A percentile compares a stretch with the other conserved stretches of the same genome.
phyloP scores from a whole-genome alignment of 2,329 filamentous ascomycete genomes.

The Akanthomyces dipterigenus region DNA sequence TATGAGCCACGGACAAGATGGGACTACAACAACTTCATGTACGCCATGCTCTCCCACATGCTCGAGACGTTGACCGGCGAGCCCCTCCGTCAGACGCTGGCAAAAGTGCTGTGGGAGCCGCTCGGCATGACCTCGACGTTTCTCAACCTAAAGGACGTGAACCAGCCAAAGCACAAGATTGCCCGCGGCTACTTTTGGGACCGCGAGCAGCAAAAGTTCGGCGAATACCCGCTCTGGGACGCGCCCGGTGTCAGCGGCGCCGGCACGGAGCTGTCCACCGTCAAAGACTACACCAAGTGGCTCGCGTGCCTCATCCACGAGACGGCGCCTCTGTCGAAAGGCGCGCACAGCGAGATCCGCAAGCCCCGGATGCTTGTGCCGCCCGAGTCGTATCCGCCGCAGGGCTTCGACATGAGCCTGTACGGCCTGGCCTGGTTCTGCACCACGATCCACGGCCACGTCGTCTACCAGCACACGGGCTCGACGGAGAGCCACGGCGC shows the following conservation, averaged over 20 bases:
- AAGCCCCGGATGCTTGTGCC: conserved; percentile 19
- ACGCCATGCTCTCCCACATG: conserved; percentile 35
- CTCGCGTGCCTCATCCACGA: conserved; percentile 38
- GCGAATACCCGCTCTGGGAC: conserved; percentile 21
- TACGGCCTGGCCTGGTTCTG: conserved; percentile 27
- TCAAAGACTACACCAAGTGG: conserved; percentile 47
- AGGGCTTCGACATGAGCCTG: conserved; percentile 2
- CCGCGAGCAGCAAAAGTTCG: conserved; percentile 18
- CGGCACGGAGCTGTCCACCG: conserved; percentile 38
- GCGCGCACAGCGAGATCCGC: conserved; percentile 23
- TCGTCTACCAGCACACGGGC: conserved; percentile 25
- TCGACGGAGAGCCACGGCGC: conserved; percentile 21
- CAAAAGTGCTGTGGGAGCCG: conserved; percentile 36
- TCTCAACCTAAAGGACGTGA: conserved; percentile 23
- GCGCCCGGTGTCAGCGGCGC: conserved; percentile 31
- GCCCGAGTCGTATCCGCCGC: conserved; percentile 21
- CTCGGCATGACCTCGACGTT: conserved; percentile 41
- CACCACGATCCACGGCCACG: conserved; percentile 20
- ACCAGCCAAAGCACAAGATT: conserved; percentile 21
- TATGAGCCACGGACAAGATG: conserved; percentile 37
- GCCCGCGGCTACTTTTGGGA: conserved; percentile 38
- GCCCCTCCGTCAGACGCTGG: conserved; percentile 34
- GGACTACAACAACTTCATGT: conserved; percentile 48
- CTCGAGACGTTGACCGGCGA: conserved; percentile 35
- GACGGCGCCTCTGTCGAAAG: conserved; percentile 18